These are phyloP conservation scores for Gnomoniopsis sp. DNA, from an alignment of 2,329 filamentous ascomycete genomes.

Conservation along the genomic window DNA sequence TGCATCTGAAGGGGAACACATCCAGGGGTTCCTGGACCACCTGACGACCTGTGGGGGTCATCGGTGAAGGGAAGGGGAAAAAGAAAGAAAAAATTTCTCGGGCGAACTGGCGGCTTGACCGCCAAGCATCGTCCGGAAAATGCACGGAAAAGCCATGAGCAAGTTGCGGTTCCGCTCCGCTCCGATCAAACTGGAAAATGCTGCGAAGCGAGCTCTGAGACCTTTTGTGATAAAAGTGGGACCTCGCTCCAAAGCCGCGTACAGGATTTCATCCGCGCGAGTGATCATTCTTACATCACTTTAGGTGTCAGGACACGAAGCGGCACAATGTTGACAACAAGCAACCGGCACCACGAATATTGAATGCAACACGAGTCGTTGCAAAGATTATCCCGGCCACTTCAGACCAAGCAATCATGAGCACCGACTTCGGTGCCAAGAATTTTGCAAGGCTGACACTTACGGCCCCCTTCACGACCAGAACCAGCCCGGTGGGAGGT, in stretches of 20 bases:
- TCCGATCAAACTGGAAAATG: background rate
- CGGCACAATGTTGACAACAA: background rate
- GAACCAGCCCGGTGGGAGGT: too few species aligned
- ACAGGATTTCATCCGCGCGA: background rate
- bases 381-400: too few species aligned
- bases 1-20: conserved; percentile 10
- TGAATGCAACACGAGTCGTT: too few species aligned
- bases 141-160: background rate
- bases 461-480: too few species aligned
- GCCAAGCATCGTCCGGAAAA: background rate
- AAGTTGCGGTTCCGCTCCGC: background rate
- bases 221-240: background rate
- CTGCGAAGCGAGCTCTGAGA: background rate
- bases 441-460: too few species aligned
- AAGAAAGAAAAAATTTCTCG: background rate
- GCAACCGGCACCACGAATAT: too few species aligned
- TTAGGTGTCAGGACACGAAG: background rate
- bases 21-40: conserved; percentile 1
- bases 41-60: background rate
- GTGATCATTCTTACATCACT: conserved; percentile 7
- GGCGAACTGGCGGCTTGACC: background rate
- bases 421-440: too few species aligned
- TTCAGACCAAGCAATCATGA: too few species aligned
- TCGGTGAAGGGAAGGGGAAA: background rate
- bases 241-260: background rate